Evolutionary conservation across 2,329 filamentous ascomycete genomes (phyloP), one percentile per base, ranked within the genome.

Genomic region (Pseudocercospora cruenta): DNA sequence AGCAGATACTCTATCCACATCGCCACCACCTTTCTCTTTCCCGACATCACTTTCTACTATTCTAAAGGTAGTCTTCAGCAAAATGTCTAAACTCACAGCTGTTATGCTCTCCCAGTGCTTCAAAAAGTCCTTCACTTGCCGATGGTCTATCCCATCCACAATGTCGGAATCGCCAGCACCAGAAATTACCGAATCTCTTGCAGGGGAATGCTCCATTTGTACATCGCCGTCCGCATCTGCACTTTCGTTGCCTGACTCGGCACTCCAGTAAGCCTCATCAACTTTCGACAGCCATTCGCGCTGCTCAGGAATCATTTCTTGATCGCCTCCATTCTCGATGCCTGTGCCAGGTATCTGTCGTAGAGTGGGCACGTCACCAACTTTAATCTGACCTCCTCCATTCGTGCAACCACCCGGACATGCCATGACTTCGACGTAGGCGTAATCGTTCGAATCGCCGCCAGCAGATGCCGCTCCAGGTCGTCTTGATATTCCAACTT

Each of bases 371-470:
- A 91, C 87, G 77, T 98, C 95, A 61, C 93, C 91, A 26, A 92
- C 87, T 76, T 97, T 97, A 77, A 99, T 90, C 82, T 99, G 95
- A 0, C 95, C 95, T 43, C 95, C 95, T 1, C 95, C 95, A 74
- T 99, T 99, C 62, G 95, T 99, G 81, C 95, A 99, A 2, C 95
- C 95, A n/a, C 95, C 95, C 0, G 95, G 95, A 78, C 95, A 99
- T 14, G 95, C 95, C 95, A 99, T 99, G 65, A 99, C 95, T 80
- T 99, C 95, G 28, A 98, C 91, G 79, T 96, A 98, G n/a, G 91
- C 86, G 77, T 94, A 94, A 39, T 97, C 92, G 69, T 67, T 73
- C 45, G 74, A 75, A 4, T 74, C 78, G 51, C 75, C 77, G 7
- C 78, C 74, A 26, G 74, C 70, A 53, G 67, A 71, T 14, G 70